Percentiles rank a stretch among this genome's conserved stretches.
phyloP scores from a whole-genome alignment of 2,329 filamentous ascomycete species.

The Huntiella moniliformis region DNA sequence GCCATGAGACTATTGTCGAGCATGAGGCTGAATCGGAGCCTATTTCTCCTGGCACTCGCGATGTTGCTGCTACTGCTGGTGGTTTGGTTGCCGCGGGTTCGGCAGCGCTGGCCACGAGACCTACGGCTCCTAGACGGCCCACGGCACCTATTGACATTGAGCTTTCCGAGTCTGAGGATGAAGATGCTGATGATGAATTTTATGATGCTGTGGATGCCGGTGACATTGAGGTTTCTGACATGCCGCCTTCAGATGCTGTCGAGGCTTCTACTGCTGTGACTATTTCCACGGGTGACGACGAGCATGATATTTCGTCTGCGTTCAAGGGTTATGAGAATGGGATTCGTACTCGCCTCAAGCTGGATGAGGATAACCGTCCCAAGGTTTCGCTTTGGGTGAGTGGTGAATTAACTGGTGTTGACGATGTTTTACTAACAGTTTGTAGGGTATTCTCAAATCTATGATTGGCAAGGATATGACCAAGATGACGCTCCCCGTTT shows the following conservation, averaged over 20 bases:
- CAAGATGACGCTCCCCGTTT: constrained; percentile 95
- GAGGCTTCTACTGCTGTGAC: constrained; percentile 20
- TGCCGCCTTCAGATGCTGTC: constrained; percentile 34
- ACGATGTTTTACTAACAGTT: neutral
- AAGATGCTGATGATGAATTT: constrained; percentile 68
- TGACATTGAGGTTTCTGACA: constrained; percentile 60
- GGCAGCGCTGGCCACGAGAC: neutral
- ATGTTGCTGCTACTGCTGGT: neutral
- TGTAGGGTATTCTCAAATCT: constrained; percentile 81
- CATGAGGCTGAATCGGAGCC: constrained; percentile 17
- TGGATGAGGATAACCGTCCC: constrained; percentile 81
- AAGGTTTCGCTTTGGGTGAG: constrained; percentile 92
- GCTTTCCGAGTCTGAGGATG: constrained; percentile 63
- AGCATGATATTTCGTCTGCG: constrained; percentile 50
- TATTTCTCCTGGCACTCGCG: neutral
- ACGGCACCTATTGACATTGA: constrained; percentile 8
- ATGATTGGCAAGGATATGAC: constrained; percentile 99
- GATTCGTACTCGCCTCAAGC: constrained; percentile 56
- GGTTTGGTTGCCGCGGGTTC: neutral
- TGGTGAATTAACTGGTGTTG: constrained; percentile 11
- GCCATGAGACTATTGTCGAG: constrained; percentile 18
- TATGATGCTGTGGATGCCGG: constrained; percentile 94
- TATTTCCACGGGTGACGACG: constrained; percentile 20
- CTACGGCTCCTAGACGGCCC: neutral
- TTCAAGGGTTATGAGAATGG: constrained; percentile 88